Evolutionary conservation across 495 filamentous ascomycete species (phyloP), one percentile per base, ranked within the genome.

Genomic region (Xylaria bambusicola): DNA sequence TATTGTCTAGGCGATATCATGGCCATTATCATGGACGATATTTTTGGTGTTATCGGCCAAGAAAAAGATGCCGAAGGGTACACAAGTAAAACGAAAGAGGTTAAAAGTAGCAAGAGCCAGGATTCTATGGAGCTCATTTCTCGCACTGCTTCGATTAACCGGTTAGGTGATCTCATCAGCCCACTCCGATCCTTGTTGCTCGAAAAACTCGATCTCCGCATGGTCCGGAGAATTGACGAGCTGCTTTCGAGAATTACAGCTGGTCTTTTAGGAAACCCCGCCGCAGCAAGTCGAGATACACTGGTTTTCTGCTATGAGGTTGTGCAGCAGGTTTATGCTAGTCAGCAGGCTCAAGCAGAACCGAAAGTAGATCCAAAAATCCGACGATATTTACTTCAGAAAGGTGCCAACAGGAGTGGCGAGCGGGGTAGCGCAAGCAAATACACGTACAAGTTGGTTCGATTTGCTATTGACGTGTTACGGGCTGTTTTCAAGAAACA

Each of bases 51-150:
- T n/a, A 86, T 88, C n/a, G 94, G 94, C 13, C 87, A 94, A 75
- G 94, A 99, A 66, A 99, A 99, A 70, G 94, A 99, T 64, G 92
- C 93, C 0, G 92, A 93, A 63, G 94, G 92, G 42, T 99, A 99
- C 68, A 84, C 88, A 56, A 97, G 89, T 73, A 87, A 91, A 66
- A 97, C 96, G 90, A 95, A 91, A 73, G 94, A 99, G 75, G 88
- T 98, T 18, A 97, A 97, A 77, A 92, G 89, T 67, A 97, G 89
- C 79, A 98, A 97, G 76, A 97, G 92, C 67, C 95, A 88, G 63
- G 94, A 98, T 65, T 96, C 95, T 3, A 96, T 98, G 90, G 94
- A 98, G 66, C 78, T 98, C 53, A 80, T 98, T 53, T 88, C 94
- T 21, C 88, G 86, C 69, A 88, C 84, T 45, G 84, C 91, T 7